Base-by-base conservation (phyloP, 1,284 basidiomycete species). In the Testicularia cyperi region DNA sequence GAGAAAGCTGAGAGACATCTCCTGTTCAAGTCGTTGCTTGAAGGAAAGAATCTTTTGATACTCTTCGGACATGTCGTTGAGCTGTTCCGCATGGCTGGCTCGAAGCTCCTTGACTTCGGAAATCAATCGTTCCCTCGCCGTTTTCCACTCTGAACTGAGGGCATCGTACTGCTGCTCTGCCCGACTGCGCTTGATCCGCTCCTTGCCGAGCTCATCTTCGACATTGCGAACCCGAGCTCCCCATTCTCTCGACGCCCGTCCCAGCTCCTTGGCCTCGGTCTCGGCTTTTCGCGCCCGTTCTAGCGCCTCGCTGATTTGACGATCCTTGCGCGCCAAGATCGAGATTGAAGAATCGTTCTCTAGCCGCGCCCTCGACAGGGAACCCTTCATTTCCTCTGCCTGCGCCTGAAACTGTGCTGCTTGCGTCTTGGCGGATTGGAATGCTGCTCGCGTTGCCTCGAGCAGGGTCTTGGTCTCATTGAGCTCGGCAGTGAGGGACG, bases 331-430 rank as follows among this genome's bases (percentile, higher is more conserved):
- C 20, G 87, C 83, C 9, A 92, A 85, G 14, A 90, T 88, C 62
- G 88, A 88, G 66, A 88, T 88, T 52, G 90, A 75, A 2, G 85
- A 85, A 74, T 92, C 89, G 70, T 89, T 90, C 78, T 92, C 90
- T 38, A 88, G 74, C 43, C 88, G 78, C 44, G 90, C 77, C 34
- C 89, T 80, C 71, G 90, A 87, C 55, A 89, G 82, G 1, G 84
- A 85, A 68, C 90, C 88, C 67, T 89, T 90, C 74, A 90, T 77
- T 76, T 92, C 90, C 72, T 92, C 90, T 31, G 84, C 85, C 76
- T 87, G 85, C 32, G 88, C 80, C 26, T 88, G 90, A 31, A 89
- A 78, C 44, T 65, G 26, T 7, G 88, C 86, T 9, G 88, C 85
- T 38, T 83, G 85, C 46, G 87, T 79, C 71, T 89, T 87, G n/a